Conservation (phyloP, 2,329 filamentous ascomycete genomes). For the Neodidymelliopsis sp. region DNA sequence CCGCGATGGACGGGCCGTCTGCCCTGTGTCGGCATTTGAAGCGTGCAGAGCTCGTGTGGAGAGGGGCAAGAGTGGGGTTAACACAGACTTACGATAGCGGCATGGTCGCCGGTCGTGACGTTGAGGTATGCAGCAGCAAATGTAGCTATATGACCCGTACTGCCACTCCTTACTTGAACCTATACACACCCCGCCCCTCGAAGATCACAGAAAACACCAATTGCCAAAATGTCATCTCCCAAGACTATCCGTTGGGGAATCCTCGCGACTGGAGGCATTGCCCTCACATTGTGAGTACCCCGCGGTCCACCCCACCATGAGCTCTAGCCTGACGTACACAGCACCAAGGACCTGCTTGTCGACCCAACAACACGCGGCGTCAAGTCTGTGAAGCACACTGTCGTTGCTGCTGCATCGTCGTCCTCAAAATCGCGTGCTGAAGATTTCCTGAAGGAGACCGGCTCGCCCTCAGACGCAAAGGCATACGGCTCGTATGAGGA, state of each 20-base stretch:
- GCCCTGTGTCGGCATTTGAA: background rate
- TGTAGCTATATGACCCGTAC: conserved; percentile 17
- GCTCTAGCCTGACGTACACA: conserved; percentile 20
- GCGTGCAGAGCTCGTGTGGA: conserved; percentile 1
- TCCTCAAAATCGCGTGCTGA: conserved; percentile 72
- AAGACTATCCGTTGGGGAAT: conserved; percentile 55
- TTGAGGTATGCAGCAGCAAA: conserved; percentile 8
- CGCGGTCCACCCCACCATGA: conserved; percentile 21
- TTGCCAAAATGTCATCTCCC: conserved; percentile 41
- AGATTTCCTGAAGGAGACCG: conserved; percentile 74
- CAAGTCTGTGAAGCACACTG: conserved; percentile 75
- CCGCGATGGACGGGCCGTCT: conserved; percentile 3
- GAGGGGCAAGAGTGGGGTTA: conserved; percentile 20
- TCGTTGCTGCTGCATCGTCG: conserved; percentile 83
- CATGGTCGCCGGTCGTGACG: conserved; percentile 12
- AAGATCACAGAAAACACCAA: background rate
- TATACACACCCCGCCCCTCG: background rate
- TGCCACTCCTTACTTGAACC: background rate
- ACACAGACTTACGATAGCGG: conserved; percentile 8
- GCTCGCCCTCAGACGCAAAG: conserved; percentile 71
- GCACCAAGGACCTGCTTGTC: conserved; percentile 76
- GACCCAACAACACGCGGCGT: conserved; percentile 75
- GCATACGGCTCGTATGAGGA: conserved; percentile 84
- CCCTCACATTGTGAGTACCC: conserved; percentile 52
- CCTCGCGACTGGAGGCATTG: conserved; percentile 59